Evolutionary conservation across 257 asterid genomes (phyloP).

Genomic region (Henckelia pumila): DNA sequence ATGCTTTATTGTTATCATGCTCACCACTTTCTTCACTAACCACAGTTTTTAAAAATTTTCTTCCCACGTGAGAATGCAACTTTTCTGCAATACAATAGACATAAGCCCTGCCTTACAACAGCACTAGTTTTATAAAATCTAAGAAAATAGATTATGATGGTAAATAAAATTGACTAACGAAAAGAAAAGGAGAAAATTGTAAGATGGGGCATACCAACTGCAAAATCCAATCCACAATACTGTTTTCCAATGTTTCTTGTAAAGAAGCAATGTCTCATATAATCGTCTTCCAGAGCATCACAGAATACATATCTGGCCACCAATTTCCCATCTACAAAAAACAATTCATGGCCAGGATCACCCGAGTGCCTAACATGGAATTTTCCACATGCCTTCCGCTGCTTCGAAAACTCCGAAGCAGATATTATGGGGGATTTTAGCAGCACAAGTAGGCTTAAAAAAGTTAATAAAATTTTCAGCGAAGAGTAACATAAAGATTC

Average conservation of each 20-base stretch:
- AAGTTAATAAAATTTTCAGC: slow-evolving; percentile 38
- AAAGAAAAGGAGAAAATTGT: slow-evolving; percentile 1
- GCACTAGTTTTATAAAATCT: slow-evolving; percentile 11
- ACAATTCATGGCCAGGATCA: slow-evolving; percentile 41
- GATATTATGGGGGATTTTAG: slow-evolving; percentile 41
- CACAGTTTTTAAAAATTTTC: slow-evolving; percentile 41
- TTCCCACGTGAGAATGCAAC: slow-evolving; percentile 41
- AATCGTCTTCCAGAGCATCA: slow-evolving; percentile 39
- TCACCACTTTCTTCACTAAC: slow-evolving; percentile 44
- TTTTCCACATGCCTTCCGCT: slow-evolving; percentile 47
- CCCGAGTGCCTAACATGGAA: slow-evolving; percentile 41
- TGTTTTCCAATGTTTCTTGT: slow-evolving; percentile 31
- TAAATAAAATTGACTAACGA: background rate
- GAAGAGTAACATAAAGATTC: slow-evolving; percentile 28
- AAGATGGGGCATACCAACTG: slow-evolving; percentile 49
- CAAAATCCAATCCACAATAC: slow-evolving; percentile 38
- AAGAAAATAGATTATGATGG: background rate
- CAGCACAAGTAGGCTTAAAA: slow-evolving; percentile 38
- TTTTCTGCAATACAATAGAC: slow-evolving; percentile 42
- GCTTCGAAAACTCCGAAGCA: slow-evolving; percentile 45
- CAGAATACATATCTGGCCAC: slow-evolving; percentile 65
- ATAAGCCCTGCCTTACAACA: slow-evolving; percentile 2
- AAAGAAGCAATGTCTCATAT: slow-evolving; percentile 42
- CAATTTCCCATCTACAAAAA: slow-evolving; percentile 56
- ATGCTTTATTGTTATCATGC: slow-evolving; percentile 26